Conservation (phyloP, 805 yeast species). For the Saturnispora hagleri region DNA sequence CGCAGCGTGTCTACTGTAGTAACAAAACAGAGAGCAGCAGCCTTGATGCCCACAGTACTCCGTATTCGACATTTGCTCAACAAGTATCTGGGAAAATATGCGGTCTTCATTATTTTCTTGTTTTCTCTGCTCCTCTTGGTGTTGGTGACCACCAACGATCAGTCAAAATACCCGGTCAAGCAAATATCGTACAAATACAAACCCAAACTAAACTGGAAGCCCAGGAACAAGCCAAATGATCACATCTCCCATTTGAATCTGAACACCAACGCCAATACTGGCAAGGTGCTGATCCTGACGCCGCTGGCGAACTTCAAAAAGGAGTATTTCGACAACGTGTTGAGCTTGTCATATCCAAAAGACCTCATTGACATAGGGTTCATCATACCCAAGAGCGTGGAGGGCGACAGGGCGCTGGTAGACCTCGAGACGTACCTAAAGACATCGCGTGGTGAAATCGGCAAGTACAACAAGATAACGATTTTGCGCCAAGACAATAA, state of each 20-base stretch:
- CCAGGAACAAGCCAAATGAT: slow-evolving; percentile 56
- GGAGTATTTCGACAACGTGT: slow-evolving; percentile 80
- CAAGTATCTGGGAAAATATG: background rate
- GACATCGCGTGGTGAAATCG: slow-evolving; percentile 47
- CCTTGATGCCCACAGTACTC: background rate
- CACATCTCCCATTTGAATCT: slow-evolving; percentile 79
- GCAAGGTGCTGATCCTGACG: slow-evolving; percentile 76
- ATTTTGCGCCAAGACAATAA: slow-evolving; percentile 86
- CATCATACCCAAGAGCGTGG: slow-evolving; percentile 72
- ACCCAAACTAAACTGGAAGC: slow-evolving; percentile 40
- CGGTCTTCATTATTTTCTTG: background rate
- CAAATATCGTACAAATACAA: slow-evolving; percentile 28
- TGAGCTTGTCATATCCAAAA: slow-evolving; percentile 73
- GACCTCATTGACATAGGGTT: slow-evolving; percentile 81
- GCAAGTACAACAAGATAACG: slow-evolving; percentile 74
- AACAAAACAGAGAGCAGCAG: background rate
- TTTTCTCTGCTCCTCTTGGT: background rate
- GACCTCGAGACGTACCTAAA: slow-evolving; percentile 70
- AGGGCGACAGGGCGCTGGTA: slow-evolving; percentile 74
- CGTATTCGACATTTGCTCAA: background rate
- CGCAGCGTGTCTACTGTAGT: background rate
- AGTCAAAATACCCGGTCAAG: background rate
- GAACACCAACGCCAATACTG: slow-evolving; percentile 68
- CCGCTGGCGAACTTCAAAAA: slow-evolving; percentile 85
- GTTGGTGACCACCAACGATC: background rate